Evolutionary conservation across 2,329 filamentous ascomycete species (phyloP).

Genomic region (Tympanopsis confertula): DNA sequence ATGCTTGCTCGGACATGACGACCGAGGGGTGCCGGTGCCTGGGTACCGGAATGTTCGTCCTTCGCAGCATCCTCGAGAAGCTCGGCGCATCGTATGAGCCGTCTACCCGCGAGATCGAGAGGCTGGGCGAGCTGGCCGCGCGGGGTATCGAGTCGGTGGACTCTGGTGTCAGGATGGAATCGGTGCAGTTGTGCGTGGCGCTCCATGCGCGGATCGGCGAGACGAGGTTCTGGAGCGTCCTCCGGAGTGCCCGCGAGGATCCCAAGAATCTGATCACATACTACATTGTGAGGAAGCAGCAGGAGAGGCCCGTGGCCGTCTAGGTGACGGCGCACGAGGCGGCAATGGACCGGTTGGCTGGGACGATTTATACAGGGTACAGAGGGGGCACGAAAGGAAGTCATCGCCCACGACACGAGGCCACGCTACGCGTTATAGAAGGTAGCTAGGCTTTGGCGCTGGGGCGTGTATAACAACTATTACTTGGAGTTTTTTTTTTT

Average conservation of each 20-base stretch:
- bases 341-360: no score
- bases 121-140: slow-evolving; percentile 36
- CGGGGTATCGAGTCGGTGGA: slow-evolving; percentile 48
- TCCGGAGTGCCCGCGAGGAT: slow-evolving; percentile 56
- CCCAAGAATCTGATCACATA: slow-evolving; percentile 70
- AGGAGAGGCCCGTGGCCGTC: slow-evolving; percentile 25
- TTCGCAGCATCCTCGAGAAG: slow-evolving; percentile 45
- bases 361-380: no score
- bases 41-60: slow-evolving; percentile 52
- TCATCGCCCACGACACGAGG: no score
- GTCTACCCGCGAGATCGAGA: slow-evolving; percentile 35
- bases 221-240: slow-evolving; percentile 52
- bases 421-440: no score
- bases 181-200: slow-evolving; percentile 68
- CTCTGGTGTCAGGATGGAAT: slow-evolving; percentile 58
- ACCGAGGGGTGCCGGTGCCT: slow-evolving; percentile 37
- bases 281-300: slow-evolving; percentile 63
- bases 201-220: slow-evolving; percentile 54
- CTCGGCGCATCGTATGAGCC: slow-evolving; percentile 31
- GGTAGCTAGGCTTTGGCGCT: no score
- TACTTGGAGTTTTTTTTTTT: no score
- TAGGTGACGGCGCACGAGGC: no score
- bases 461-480: no score
- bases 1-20: slow-evolving; percentile 25
- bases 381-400: no score